A percentile compares a stretch with the other conserved stretches of the same genome.
phyloP scores from a whole-genome alignment of 306 rosid genomes.

The Rosa lucieae region DNA sequence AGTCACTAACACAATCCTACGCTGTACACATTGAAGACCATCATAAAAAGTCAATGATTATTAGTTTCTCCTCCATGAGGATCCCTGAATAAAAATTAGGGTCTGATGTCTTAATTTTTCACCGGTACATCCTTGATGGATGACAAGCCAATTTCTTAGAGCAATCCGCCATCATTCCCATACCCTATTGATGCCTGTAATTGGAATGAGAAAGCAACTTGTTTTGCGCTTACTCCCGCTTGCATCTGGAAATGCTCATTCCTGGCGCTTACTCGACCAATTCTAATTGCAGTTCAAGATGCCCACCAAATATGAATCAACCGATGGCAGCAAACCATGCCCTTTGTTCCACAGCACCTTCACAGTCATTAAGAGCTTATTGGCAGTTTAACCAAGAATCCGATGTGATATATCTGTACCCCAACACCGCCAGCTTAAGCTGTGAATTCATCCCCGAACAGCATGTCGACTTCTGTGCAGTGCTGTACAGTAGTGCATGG shows the following conservation, averaged over 20 bases:
- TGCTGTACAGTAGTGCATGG: slow-evolving; percentile 23
- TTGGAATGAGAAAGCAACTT: slow-evolving; percentile 28
- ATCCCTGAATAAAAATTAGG: slow-evolving; percentile 58
- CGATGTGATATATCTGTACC: slow-evolving; percentile 18
- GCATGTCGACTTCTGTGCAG: slow-evolving; percentile 26
- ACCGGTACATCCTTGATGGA: slow-evolving; percentile 48
- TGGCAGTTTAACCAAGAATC: slow-evolving; percentile 21
- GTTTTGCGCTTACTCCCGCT: slow-evolving; percentile 9
- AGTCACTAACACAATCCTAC: slow-evolving; percentile 74
- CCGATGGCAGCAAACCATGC: slow-evolving; percentile 23
- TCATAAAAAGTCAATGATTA: slow-evolving; percentile 42
- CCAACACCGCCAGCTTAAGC: slow-evolving; percentile 28
- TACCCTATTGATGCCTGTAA: slow-evolving; percentile 29
- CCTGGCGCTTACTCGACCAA: slow-evolving; percentile 11
- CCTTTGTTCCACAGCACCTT: slow-evolving; percentile 26
- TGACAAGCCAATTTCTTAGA: slow-evolving; percentile 36
- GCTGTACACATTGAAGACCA: slow-evolving; percentile 62
- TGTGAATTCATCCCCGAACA: slow-evolving; percentile 34
- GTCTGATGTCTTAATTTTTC: slow-evolving; percentile 44
- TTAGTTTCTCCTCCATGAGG: slow-evolving; percentile 45
- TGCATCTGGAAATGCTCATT: slow-evolving; percentile 12
- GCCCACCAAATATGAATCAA: slow-evolving; percentile 24
- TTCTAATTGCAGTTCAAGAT: slow-evolving; percentile 27
- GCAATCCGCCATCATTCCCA: slow-evolving; percentile 40
- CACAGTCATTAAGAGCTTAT: slow-evolving; percentile 28